Evolutionary conservation across 2,329 filamentous ascomycete species (phyloP).

Genomic region (Blastomyces gilchristii): DNA sequence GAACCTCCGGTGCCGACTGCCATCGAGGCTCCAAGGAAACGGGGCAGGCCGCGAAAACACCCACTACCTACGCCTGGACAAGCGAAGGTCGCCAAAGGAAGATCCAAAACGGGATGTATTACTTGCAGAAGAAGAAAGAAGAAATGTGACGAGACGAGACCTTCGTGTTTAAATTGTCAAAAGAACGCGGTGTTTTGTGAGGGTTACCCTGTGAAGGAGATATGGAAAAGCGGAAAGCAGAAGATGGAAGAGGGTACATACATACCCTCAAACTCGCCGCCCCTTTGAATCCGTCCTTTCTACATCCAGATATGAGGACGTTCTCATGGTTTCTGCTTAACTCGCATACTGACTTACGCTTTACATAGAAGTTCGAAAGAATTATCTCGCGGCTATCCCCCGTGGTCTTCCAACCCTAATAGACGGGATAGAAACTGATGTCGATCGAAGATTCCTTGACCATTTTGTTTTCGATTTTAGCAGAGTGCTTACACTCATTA

Average conservation of each 20-base stretch:
- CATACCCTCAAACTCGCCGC: no score
- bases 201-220: conserved; percentile 74
- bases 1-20: conserved; percentile 19
- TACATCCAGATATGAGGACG: not conserved
- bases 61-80: conserved; percentile 52
- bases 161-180: conserved; percentile 60
- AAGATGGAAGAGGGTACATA: conserved; percentile 53
- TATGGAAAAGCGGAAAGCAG: conserved; percentile 80
- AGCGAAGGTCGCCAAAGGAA: conserved; percentile 66
- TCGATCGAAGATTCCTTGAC: conserved; percentile 70
- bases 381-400: conserved; percentile 27
- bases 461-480: conserved; percentile 75
- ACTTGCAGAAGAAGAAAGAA: conserved; percentile 52
- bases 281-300: not conserved
- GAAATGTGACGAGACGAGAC: conserved; percentile 45
- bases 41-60: conserved; percentile 75
- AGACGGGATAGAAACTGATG: conserved; percentile 66
- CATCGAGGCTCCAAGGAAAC: conserved; percentile 41
- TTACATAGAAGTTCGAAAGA: conserved; percentile 23
- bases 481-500: conserved; percentile 69
- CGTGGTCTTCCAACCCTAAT: conserved; percentile 53
- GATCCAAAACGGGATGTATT: conserved; percentile 49
- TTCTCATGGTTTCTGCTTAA: not conserved
- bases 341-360: not conserved
- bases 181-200: conserved; percentile 90